Evolutionary conservation across 805 yeast species (phyloP).

Genomic region (Metschnikowia gelsemii): DNA sequence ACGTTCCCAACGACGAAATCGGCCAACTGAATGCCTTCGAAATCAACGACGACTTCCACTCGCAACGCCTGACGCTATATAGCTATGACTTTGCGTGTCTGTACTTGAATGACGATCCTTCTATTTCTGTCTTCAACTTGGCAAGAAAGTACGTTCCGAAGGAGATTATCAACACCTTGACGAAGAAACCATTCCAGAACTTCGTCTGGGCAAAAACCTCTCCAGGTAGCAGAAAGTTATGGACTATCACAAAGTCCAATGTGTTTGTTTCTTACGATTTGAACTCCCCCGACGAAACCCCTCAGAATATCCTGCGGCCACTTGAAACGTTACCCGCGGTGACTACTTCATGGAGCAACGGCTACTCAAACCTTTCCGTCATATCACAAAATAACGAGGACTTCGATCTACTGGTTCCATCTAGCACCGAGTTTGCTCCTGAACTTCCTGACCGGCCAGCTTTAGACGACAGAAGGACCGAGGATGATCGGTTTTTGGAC

Average conservation of each 20-base stretch:
- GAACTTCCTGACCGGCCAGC: not conserved
- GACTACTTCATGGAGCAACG: constrained; percentile 58
- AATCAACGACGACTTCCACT: constrained; percentile 14
- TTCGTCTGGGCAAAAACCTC: constrained; percentile 41
- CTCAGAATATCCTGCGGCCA: constrained; percentile 32
- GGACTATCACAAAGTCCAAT: constrained; percentile 44
- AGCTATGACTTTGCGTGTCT: constrained; percentile 72
- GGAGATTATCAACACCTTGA: constrained; percentile 56
- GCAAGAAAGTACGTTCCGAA: constrained; percentile 72
- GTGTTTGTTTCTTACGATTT: constrained; percentile 37
- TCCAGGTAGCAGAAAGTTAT: constrained; percentile 26
- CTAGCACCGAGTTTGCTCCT: not conserved
- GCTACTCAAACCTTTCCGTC: constrained; percentile 49
- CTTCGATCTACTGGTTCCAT: constrained; percentile 28
- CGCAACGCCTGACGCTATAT: constrained; percentile 31
- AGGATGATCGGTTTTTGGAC: constrained; percentile 5
- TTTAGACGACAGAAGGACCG: not conserved
- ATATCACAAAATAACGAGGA: constrained; percentile 50
- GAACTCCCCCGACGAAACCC: constrained; percentile 21
- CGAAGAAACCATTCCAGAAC: constrained; percentile 41
- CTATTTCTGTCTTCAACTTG: constrained; percentile 67
- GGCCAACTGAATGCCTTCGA: constrained; percentile 18
- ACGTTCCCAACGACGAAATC: constrained; percentile 32
- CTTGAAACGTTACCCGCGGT: constrained; percentile 52
- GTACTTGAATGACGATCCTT: constrained; percentile 69